Conservation (phyloP, 352 stramenopile species). For the Thalassiosira ordinaria region DNA sequence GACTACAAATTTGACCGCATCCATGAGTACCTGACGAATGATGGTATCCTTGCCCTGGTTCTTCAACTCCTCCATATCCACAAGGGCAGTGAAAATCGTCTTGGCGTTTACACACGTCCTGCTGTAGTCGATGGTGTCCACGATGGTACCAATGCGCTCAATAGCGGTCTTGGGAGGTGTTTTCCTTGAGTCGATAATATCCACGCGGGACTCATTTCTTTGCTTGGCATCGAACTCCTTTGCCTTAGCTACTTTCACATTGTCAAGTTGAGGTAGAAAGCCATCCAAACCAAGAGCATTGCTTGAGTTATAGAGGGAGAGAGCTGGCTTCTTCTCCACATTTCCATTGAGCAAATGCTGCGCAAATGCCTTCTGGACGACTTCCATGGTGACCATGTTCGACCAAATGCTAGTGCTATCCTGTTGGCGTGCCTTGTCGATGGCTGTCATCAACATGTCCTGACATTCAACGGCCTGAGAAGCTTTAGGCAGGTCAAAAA, state of each 20-base stretch:
- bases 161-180: neutral
- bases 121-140: neutral
- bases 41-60: neutral
- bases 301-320: neutral
- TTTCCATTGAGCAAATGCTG: neutral
- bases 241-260: neutral
- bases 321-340: neutral
- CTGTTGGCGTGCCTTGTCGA: neutral
- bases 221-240: neutral
- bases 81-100: neutral
- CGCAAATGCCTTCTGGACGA: neutral
- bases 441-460: neutral
- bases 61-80: neutral
- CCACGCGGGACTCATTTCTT: neutral
- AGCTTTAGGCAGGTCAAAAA: neutral
- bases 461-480: neutral
- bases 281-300: neutral
- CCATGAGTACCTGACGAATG: neutral
- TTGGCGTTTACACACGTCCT: neutral
- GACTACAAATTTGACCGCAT: neutral
- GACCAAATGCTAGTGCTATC: neutral
- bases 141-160: neutral
- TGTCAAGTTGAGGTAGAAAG: neutral
- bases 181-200: neutral
- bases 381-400: neutral